Base-by-base conservation (phyloP, 2,329 filamentous ascomycete species). In the Neonectria coccinea region DNA sequence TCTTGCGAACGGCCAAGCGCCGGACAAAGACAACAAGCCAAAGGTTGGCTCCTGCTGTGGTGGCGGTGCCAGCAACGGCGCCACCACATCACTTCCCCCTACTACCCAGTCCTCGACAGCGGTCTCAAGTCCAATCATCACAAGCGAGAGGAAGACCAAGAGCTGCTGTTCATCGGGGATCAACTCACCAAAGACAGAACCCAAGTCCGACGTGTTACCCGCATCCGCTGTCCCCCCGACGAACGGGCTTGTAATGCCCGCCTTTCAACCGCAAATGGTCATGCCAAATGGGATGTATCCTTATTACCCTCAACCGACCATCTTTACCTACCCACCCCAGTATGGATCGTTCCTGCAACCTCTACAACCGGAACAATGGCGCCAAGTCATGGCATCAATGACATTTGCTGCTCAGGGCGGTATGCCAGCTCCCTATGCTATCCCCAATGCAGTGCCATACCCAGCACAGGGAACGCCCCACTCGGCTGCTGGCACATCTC, bases 321-420 rank as follows among this genome's bases (percentile, higher is more conserved):
- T 86, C 16, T 87, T 85, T 66, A 83, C 83, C 9, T 87, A 87
- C 55, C 85, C 85, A 5, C 79, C 85, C 3, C 81, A 85, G 22
- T 86, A 85, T 71, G 85, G 85, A 8, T 86, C 85, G 0, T 87
- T 81, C 68, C 79, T 85, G 67, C 84, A 86, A 54, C 85, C 85
- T 5, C 78, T 88, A 10, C 83, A 87, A 65, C 84, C 83, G n/a
- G 79, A 82, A 14, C 84, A 85, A 54, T 87, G 84, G 83, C 78
- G 81, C 56, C 81, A 86, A 64, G 76, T 83, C 25, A 81, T 85
- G 75, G 77, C 79, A 64, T 73, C 78, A 7, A 75, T 80, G 75
- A 75, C 72, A 63, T 76, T 79, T 75, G 67, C 77, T n/a, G 65
- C 77, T 20, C 79, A 80, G 53, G 72, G 74, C 18, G 59, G 72